Conservation (phyloP, 2,329 filamentous ascomycete genomes). For the Pleoardoris graminearum region DNA sequence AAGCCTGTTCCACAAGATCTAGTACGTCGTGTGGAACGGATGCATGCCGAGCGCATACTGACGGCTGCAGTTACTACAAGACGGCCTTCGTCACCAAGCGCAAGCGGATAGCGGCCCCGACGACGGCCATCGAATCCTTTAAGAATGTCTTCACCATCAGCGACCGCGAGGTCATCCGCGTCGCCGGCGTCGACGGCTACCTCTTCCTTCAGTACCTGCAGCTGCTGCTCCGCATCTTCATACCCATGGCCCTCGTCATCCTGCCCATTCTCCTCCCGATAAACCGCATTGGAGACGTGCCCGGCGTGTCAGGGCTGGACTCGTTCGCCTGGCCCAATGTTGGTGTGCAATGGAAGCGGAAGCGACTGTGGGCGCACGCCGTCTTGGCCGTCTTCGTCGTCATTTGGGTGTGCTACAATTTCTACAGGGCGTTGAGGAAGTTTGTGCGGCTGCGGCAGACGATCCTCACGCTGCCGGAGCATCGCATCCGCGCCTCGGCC, state of each 20-base stretch:
- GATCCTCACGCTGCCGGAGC: conserved; percentile 91
- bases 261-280: conserved; percentile 85
- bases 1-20: conserved; percentile 44
- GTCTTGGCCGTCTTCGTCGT: conserved; percentile 77
- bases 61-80: conserved; percentile 43
- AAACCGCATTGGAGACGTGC: conserved; percentile 71
- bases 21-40: conserved; percentile 27
- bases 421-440: conserved; percentile 81
- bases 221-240: conserved; percentile 86
- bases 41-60: conserved; percentile 12
- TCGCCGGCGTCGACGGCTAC: conserved; percentile 94
- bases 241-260: conserved; percentile 76
- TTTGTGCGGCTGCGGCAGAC: conserved; percentile 95
- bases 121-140: conserved; percentile 43
- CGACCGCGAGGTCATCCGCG: conserved; percentile 85
- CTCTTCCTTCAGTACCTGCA: conserved; percentile 93
- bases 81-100: conserved; percentile 43
- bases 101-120: conserved; percentile 40
- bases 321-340: conserved; percentile 88
- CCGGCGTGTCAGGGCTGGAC: conserved; percentile 63
- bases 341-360: conserved; percentile 59
- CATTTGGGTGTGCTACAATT: conserved; percentile 81
- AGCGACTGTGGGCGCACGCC: conserved; percentile 82
- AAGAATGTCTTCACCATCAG: conserved; percentile 65
- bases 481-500: conserved; percentile 88